phyloP scores from a whole-genome alignment of 257 asterid genomes.

The Solanum sparsipilum region DNA sequence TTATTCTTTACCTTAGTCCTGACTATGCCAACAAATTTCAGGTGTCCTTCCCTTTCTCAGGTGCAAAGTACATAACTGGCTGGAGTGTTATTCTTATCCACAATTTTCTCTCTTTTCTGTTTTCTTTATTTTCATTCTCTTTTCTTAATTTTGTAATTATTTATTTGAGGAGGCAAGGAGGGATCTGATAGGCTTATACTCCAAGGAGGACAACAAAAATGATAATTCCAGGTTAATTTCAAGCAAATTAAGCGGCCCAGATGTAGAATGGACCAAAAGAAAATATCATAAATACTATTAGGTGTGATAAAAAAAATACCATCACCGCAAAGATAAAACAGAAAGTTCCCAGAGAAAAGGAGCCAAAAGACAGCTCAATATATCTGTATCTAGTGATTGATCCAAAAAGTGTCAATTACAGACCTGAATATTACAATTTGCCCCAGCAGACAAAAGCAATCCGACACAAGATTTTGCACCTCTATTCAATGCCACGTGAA shows the following conservation, averaged over 20 bases:
- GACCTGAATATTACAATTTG: slow-evolving; percentile 89
- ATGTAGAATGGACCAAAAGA: neutral
- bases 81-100: neutral
- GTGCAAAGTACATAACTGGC: neutral
- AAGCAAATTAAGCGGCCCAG: neutral
- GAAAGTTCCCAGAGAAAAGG: neutral
- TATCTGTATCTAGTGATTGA: neutral
- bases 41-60: neutral
- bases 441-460: slow-evolving; percentile 89
- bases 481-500: slow-evolving; percentile 97
- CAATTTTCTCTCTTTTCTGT: neutral
- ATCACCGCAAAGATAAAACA: neutral
- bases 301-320: neutral
- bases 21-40: neutral
- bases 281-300: neutral
- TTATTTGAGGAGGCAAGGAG: neutral
- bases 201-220: neutral
- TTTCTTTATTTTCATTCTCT: neutral
- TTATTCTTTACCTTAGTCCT: neutral
- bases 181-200: neutral
- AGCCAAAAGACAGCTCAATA: neutral
- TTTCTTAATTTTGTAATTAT: neutral
- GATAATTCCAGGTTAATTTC: neutral
- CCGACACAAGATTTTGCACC: slow-evolving; percentile 96
- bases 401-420: neutral